Conservation (phyloP, 2,329 filamentous ascomycete species). For the Ophiosphaerella korrae region DNA sequence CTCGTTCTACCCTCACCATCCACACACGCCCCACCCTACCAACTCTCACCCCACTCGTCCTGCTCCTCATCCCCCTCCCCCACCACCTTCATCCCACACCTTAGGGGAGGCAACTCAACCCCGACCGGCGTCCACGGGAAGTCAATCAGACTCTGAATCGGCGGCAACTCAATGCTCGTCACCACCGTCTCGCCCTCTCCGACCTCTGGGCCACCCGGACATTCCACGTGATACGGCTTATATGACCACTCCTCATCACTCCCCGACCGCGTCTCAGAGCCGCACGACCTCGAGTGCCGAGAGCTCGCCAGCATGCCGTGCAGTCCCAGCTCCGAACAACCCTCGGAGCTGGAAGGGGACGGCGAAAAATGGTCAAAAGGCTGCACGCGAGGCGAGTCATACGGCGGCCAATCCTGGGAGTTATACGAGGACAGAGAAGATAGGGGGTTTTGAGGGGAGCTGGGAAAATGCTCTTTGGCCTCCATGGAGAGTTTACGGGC, state of each 20-base stretch:
- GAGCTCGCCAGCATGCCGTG: no score
- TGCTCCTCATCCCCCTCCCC: neutral
- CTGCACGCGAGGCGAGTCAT: no score
- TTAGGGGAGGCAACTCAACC: neutral
- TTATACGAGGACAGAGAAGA: no score
- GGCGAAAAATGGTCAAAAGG: no score
- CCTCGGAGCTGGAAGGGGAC: neutral
- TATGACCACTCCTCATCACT: neutral
- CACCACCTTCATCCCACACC: neutral
- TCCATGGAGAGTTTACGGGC: no score
- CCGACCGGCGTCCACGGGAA: neutral
- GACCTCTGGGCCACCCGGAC: neutral
- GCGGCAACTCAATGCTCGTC: constrained; percentile 1
- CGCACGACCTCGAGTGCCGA: no score
- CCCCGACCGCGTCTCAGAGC: neutral
- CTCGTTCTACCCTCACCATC: neutral
- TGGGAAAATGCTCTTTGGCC: no score
- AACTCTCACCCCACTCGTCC: neutral
- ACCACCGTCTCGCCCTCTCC: neutral
- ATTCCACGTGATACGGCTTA: neutral
- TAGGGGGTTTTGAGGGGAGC: no score
- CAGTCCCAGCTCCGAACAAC: no score
- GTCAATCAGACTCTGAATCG: neutral
- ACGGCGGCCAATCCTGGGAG: no score
- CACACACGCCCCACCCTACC: neutral